phyloP scores from a whole-genome alignment of 2,329 filamentous ascomycete species.

The Alternaria triticina region DNA sequence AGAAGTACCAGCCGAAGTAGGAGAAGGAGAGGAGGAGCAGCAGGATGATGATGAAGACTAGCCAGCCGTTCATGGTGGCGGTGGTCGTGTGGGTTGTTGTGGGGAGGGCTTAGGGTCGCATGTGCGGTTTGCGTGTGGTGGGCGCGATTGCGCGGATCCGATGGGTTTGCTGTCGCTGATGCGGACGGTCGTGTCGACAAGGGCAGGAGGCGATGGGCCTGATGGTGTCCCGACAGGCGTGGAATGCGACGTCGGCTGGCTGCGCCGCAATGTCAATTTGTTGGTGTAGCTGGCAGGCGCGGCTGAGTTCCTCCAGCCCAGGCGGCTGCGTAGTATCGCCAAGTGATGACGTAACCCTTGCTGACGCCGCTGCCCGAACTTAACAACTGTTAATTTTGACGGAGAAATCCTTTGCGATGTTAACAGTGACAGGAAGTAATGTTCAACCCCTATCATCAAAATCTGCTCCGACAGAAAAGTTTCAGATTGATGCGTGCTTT shows the following conservation, averaged over 20 bases:
- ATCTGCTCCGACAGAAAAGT: not conserved
- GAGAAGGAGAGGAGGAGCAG: slow-evolving; percentile 67
- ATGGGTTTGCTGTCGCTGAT: slow-evolving; percentile 1
- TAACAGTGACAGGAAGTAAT: not conserved
- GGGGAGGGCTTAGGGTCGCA: slow-evolving; percentile 10
- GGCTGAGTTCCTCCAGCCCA: slow-evolving; percentile 25
- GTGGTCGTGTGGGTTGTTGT: slow-evolving; percentile 12
- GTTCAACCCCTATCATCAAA: not conserved
- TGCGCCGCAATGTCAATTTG: slow-evolving; percentile 14
- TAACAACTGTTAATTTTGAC: not conserved
- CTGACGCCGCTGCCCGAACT: slow-evolving; percentile 6
- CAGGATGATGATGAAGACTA: slow-evolving; percentile 75
- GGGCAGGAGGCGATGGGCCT: not conserved
- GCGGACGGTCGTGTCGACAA: not conserved
- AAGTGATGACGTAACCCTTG: slow-evolving; percentile 36
- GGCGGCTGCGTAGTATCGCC: slow-evolving; percentile 13
- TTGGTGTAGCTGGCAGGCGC: slow-evolving; percentile 21
- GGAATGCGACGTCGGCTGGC: slow-evolving; percentile 3
- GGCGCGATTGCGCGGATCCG: slow-evolving; percentile 15
- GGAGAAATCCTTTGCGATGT: not conserved
- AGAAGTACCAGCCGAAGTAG: slow-evolving; percentile 71
- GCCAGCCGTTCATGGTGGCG: slow-evolving; percentile 45
- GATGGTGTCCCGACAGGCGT: not conserved
- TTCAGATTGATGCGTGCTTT: slow-evolving; percentile 4
- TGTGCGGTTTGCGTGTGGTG: slow-evolving; percentile 15